phyloP scores from a whole-genome alignment of 129 eudicot species.

The Centella asiatica region DNA sequence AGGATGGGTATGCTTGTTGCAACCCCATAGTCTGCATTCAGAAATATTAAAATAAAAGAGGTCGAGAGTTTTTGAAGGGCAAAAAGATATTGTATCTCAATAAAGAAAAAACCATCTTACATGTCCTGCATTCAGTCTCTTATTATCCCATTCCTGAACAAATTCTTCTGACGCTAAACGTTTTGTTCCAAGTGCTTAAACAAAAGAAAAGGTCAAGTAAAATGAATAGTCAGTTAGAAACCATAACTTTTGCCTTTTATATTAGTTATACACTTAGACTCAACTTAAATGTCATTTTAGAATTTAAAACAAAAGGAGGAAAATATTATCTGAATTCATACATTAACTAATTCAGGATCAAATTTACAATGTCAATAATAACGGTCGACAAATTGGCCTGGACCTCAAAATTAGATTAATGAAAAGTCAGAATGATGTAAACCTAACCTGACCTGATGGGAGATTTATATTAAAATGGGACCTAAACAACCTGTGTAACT shows the following conservation, averaged over 20 bases:
- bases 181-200: conserved; percentile 73
- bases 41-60: conserved; percentile 1
- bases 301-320: background rate
- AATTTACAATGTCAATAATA: background rate
- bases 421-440: no score
- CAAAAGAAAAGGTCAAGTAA: conserved; percentile 10
- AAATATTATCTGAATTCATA: background rate
- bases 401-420: no score
- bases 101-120: conserved; percentile 21
- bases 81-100: background rate
- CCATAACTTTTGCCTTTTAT: background rate
- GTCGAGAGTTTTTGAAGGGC: background rate
- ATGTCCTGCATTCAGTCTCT: conserved; percentile 78
- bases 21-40: conserved; percentile 34
- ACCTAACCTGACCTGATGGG: background rate
- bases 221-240: conserved; percentile 12
- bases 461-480: background rate
- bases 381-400: no score
- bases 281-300: no score
- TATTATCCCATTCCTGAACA: conserved; percentile 61
- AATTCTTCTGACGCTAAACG: conserved; percentile 78
- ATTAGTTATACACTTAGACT: no score
- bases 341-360: background rate
- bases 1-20: conserved; percentile 50
- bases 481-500: background rate